Evolutionary conservation across 306 rosid species (phyloP).

Genomic region (Herpetospermum pedunculosum): DNA sequence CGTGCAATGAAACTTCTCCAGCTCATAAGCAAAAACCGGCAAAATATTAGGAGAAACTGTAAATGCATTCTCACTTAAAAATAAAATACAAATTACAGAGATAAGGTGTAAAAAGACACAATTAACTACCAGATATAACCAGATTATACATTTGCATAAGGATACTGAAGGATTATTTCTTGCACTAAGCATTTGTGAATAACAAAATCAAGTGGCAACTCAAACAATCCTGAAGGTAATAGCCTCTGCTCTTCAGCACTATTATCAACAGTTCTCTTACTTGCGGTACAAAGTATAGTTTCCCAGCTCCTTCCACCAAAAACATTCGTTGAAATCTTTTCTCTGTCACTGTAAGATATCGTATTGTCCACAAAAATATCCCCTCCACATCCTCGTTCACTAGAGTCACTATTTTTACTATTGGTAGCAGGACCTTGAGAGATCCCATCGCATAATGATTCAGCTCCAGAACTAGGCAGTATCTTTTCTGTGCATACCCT

Average conservation of each 20-base stretch:
- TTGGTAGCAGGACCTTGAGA: slow-evolving; percentile 18
- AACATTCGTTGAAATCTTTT: slow-evolving; percentile 17
- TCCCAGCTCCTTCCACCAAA: slow-evolving; percentile 93
- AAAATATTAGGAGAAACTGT: neutral
- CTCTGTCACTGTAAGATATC: slow-evolving; percentile 14
- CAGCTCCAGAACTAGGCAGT: slow-evolving; percentile 19
- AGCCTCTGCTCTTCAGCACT: slow-evolving; percentile 29
- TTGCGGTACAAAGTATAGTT: slow-evolving; percentile 49
- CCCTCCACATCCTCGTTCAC: slow-evolving; percentile 16
- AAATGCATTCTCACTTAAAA: neutral
- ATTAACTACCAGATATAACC: slow-evolving; percentile 9
- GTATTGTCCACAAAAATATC: slow-evolving; percentile 23
- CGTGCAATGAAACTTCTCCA: neutral
- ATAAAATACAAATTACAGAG: slow-evolving; percentile 10
- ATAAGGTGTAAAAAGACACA: slow-evolving; percentile 8
- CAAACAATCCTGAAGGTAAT: slow-evolving; percentile 29
- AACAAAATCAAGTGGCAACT: slow-evolving; percentile 76
- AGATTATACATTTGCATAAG: slow-evolving; percentile 25
- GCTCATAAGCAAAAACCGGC: neutral
- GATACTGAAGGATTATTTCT: slow-evolving; percentile 94
- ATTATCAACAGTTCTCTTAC: slow-evolving; percentile 13
- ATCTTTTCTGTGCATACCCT: slow-evolving; percentile 39
- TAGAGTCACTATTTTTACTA: slow-evolving; percentile 22
- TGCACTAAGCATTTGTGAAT: slow-evolving; percentile 82
- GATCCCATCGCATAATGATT: slow-evolving; percentile 7